Evolutionary conservation across 2,329 filamentous ascomycete genomes (phyloP), one percentile per base, ranked within the genome.

Genomic region (Niveomyces coronatus): DNA sequence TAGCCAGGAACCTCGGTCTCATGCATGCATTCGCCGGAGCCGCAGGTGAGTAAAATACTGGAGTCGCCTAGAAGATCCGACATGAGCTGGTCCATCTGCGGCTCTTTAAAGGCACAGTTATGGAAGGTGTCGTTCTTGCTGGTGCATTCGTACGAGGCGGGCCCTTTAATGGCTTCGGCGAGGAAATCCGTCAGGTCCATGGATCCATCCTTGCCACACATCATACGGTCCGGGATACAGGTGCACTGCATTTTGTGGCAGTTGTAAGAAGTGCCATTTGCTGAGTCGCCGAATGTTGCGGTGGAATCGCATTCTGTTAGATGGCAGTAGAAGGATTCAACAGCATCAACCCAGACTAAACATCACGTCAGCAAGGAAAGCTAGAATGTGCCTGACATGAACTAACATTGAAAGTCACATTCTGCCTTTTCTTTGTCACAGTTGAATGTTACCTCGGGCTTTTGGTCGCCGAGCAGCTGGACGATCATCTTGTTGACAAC

Each of bases 401-500:
- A 49, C 80, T 50, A 65, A 87, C 84, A 98, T 61, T 98, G 91
- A 50, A 98, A 98, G 56, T 94, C 91, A 54, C 91, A 98, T 15
- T 82, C 77, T 15, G 74, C 68, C 4, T 77, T 69, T 36, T 83
- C 76, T 24, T 74, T 76, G 53, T 88, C 77, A 60, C 91, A 98
- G 20, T 82, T 86, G 55, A 98, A 98, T 1, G 91, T 98, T 17
- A 93, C 91, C 59, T 98, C 84, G 0, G 91, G 88, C 42, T 85
- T 82, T 61, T 87, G 76, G 31, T 82, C 79, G 51, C 87, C 84
- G 34, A 98, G 71, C 54, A 89, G 79, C 45, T 88, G 79, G 39
- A 89, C 69, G 53, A 98, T 98, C 67, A 94, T 91, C 59, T 78
- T 76, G 65, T 98, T 98, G 40, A 88, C 96, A 47, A 98, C 91